Evolutionary conservation across 495 filamentous ascomycete species (phyloP).

Genomic region (Parachaetomium inaequale): DNA sequence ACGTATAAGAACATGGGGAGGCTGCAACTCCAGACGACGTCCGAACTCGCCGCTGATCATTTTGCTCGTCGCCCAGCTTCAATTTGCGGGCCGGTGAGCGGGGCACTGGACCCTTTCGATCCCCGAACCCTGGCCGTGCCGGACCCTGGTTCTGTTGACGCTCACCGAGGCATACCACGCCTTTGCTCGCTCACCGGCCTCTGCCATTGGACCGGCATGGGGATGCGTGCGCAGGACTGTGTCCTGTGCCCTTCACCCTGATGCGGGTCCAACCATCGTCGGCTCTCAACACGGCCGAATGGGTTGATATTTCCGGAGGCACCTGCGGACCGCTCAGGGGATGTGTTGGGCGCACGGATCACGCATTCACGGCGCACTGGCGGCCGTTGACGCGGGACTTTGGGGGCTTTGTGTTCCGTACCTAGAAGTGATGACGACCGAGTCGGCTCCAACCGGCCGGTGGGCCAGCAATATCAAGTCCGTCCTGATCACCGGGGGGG

Average conservation of each 20-base stretch:
- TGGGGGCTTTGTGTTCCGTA: not conserved
- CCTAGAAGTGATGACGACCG: not conserved
- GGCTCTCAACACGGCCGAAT: conserved; percentile 3
- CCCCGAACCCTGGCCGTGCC: not conserved
- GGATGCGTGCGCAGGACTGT: not conserved
- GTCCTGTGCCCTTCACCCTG: not conserved
- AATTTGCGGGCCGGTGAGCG: conserved; percentile 4
- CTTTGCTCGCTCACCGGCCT: not conserved
- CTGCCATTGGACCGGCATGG: not conserved
- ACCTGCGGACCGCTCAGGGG: conserved; percentile 9
- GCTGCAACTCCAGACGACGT: not conserved
- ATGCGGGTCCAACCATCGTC: not conserved
- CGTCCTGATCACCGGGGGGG: not conserved
- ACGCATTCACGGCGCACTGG: not conserved
- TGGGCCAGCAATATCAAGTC: not conserved
- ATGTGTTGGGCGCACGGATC: not conserved
- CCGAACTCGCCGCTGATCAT: conserved; percentile 5
- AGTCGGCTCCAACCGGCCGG: not conserved
- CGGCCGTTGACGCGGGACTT: not conserved
- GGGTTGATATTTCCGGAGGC: conserved; percentile 9
- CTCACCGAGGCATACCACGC: not conserved
- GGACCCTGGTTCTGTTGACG: not conserved
- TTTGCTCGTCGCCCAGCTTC: not conserved
- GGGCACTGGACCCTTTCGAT: not conserved
- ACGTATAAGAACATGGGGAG: not conserved